phyloP scores from a whole-genome alignment of 768 basidiomycete genomes.

The Mycena latifolia region DNA sequence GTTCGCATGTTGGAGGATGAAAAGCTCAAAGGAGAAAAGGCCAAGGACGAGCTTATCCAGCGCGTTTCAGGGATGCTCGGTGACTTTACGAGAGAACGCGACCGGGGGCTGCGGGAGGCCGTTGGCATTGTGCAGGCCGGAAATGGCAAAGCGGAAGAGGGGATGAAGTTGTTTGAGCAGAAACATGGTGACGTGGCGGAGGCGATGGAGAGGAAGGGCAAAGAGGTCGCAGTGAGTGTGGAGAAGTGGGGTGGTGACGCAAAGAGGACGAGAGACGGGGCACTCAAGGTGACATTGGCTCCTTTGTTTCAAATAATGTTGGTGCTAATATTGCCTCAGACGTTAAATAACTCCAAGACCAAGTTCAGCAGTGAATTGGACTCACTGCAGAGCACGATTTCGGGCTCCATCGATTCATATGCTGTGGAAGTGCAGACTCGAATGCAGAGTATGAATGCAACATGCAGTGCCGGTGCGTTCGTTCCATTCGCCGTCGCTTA shows the following conservation, averaged over 20 bases:
- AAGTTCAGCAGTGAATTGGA: conserved; percentile 56
- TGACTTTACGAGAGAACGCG: conserved; percentile 77
- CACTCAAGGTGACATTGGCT: conserved; percentile 61
- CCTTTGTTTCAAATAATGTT: background rate
- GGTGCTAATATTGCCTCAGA: conserved; percentile 47
- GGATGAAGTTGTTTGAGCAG: conserved; percentile 59
- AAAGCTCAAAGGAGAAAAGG: conserved; percentile 71
- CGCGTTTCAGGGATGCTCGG: conserved; percentile 80
- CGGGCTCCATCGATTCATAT: conserved; percentile 63
- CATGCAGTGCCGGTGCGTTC: conserved; percentile 59
- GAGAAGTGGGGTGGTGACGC: conserved; percentile 62
- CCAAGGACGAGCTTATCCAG: conserved; percentile 81
- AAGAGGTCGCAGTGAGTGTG: conserved; percentile 54
- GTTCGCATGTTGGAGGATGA: conserved; percentile 73
- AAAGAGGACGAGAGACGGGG: conserved; percentile 68
- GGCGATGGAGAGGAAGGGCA: conserved; percentile 54
- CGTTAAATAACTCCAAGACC: conserved; percentile 52
- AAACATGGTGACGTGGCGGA: conserved; percentile 63
- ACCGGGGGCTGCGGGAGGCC: conserved; percentile 71
- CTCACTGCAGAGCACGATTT: conserved; percentile 57
- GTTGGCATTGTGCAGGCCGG: conserved; percentile 65
- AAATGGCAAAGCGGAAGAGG: conserved; percentile 67
- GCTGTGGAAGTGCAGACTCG: conserved; percentile 65
- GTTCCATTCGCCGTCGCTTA: conserved; percentile 6
- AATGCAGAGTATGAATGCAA: conserved; percentile 55